A percentile compares a stretch with the other conserved stretches of the same genome.
Conservation (phyloP, 2,329 filamentous ascomycete species). For the Diplodia corticola region DNA sequence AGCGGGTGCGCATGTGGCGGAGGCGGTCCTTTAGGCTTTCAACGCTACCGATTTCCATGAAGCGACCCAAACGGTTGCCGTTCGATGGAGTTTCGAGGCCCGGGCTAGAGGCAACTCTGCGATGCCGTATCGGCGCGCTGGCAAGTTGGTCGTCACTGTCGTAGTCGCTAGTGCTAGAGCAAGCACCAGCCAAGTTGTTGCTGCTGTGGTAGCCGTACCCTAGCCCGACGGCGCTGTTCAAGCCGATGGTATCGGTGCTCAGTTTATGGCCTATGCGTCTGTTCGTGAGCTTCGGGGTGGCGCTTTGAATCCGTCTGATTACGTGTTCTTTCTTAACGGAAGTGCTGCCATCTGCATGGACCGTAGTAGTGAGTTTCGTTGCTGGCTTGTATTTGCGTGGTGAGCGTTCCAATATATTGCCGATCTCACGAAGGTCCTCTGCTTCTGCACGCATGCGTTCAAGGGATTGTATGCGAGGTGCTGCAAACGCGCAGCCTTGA, state of each 20-base stretch:
- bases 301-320: slow-evolving; percentile 19
- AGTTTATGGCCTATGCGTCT: background rate
- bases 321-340: slow-evolving; percentile 10
- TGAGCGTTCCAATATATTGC: slow-evolving; percentile 44
- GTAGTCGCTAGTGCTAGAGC: slow-evolving; percentile 34
- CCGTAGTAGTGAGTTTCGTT: slow-evolving; percentile 23
- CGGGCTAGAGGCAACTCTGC: background rate
- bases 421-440: slow-evolving; percentile 41
- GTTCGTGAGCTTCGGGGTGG: background rate
- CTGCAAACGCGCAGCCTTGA: slow-evolving; percentile 55
- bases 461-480: slow-evolving; percentile 53
- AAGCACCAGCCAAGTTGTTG: slow-evolving; percentile 26
- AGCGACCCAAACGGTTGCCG: slow-evolving; percentile 19
- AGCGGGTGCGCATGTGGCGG: slow-evolving; percentile 34
- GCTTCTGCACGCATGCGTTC: slow-evolving; percentile 46
- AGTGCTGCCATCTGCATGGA: slow-evolving; percentile 22
- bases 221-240: slow-evolving; percentile 13
- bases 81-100: slow-evolving; percentile 34
- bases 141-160: background rate
- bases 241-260: slow-evolving; percentile 10
- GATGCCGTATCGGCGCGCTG: background rate
- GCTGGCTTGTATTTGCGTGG: slow-evolving; percentile 42
- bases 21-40: slow-evolving; percentile 31
- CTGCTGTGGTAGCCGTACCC: slow-evolving; percentile 17
- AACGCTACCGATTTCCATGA: background rate